These are phyloP conservation scores for Ogataea nonfermentans DNA, from an alignment of 805 yeast species.

Conservation along the genomic window DNA sequence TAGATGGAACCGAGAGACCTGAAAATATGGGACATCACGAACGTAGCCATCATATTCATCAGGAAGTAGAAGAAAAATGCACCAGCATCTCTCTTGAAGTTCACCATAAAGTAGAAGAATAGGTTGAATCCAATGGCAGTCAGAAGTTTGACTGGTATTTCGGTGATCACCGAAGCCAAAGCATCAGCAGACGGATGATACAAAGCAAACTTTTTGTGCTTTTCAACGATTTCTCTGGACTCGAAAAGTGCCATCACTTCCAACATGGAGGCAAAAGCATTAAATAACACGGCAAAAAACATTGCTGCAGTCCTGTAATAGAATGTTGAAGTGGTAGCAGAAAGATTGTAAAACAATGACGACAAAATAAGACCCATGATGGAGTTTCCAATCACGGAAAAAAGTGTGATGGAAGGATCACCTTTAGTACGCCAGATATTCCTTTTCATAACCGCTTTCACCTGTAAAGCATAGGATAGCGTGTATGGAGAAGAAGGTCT, in stretches of 20 bases:
- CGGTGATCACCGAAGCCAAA: slow-evolving; percentile 49
- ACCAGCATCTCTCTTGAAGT: slow-evolving; percentile 50
- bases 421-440: slow-evolving; percentile 48
- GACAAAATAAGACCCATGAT: slow-evolving; percentile 52
- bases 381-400: slow-evolving; percentile 43
- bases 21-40: slow-evolving; percentile 53
- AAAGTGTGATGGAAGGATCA: slow-evolving; percentile 46
- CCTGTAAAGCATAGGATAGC: slow-evolving; percentile 50
- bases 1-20: slow-evolving; percentile 49
- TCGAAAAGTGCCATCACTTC: slow-evolving; percentile 54
- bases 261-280: slow-evolving; percentile 56
- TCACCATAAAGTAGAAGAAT: slow-evolving; percentile 49
- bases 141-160: slow-evolving; percentile 45
- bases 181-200: slow-evolving; percentile 62
- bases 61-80: slow-evolving; percentile 51
- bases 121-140: slow-evolving; percentile 47
- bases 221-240: slow-evolving; percentile 54
- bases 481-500: slow-evolving; percentile 50
- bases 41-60: slow-evolving; percentile 40
- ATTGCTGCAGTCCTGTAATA: slow-evolving; percentile 57
- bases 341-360: slow-evolving; percentile 53
- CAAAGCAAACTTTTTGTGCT: slow-evolving; percentile 52
- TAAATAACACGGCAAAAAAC: slow-evolving; percentile 62
- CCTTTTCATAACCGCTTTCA: slow-evolving; percentile 44
- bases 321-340: slow-evolving; percentile 41